Base-by-base conservation (phyloP, 805 yeast genomes). In the Jamesozyma lodderae region DNA sequence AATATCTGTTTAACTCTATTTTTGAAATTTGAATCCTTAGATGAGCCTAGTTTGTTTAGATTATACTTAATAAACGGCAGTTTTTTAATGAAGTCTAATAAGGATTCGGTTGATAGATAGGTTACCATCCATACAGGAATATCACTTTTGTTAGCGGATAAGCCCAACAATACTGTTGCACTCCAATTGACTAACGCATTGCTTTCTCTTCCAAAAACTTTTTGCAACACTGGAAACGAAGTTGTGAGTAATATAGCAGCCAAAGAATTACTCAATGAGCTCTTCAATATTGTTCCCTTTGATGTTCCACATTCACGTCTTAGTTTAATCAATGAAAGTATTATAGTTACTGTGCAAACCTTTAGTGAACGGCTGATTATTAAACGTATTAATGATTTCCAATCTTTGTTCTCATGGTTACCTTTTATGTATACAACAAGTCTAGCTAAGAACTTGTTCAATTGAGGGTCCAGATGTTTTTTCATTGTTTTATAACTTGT, bases 101-200 rank as follows among this genome's bases (percentile, higher is more conserved):
- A 3, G 4, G 22, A 20, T 22, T 35, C 38, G 15, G 22, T 29
- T 3, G 25, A 9, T 16, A 35, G 4, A 29, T 28, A 29, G 11
- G 28, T 35, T 9, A 29, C 24, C 16, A 28, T 5, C 38, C 28
- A 28, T 14, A 19, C 21, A 6, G 38, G 33, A 16, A 35, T 28
- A 14, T 22, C 15, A 11, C 17, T 29, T 9, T 16, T 3, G 5
- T 19, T 11, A 8, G 13, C 9, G 3, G 6, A 4, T 16, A 30
- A 20, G n/a, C 23, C n/a, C 7, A n/a, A 3, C 6, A 30, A 9
- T 6, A 20, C 4, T 10, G 33, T 30, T 6, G 6, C 17, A 13
- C 11, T 8, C 33, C 33, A 30, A 17, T 13, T 15, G n/a, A 25
- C n/a, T n/a, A n/a, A n/a, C n/a, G n/a, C n/a, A n/a, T n/a, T n/a